These are phyloP conservation scores for Botrytis aclada DNA, from an alignment of 2,329 filamentous ascomycete genomes.

Conservation along the genomic window DNA sequence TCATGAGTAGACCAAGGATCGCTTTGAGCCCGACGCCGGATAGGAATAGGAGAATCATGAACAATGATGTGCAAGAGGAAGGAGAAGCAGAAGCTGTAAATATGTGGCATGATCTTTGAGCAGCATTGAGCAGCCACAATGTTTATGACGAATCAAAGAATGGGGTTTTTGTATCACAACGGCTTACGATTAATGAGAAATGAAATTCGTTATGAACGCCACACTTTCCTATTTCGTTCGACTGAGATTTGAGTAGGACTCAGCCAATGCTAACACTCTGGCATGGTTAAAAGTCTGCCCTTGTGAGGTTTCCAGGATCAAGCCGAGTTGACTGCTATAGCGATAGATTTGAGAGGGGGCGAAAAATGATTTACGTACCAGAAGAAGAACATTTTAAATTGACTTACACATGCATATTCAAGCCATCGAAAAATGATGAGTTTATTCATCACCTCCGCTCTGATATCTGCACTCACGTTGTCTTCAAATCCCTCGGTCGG, in stretches of 20 bases:
- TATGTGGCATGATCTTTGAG: conserved; percentile 10
- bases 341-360: not conserved
- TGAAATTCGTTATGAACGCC: not conserved
- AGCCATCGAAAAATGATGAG: not conserved
- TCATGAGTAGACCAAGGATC: conserved; percentile 79
- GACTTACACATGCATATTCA: not conserved
- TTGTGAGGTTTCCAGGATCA: not conserved
- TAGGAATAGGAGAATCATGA: not conserved
- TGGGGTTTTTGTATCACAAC: not conserved
- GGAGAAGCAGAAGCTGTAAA: not conserved
- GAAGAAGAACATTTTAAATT: not conserved
- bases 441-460: not conserved
- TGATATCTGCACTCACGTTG: not conserved
- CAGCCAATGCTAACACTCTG: not conserved
- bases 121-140: not conserved
- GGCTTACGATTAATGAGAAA: not conserved
- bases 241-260: not conserved
- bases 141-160: not conserved
- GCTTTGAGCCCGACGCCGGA: conserved; percentile 61
- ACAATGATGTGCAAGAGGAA: not conserved
- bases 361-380: not conserved
- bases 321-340: not conserved
- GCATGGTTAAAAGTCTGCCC: not conserved
- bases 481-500: not conserved
- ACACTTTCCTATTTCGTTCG: not conserved